Percentiles rank a stretch among this genome's conserved stretches.
Evolutionary conservation across 768 basidiomycete genomes (phyloP).

Genomic region (Tulasnella sp.): DNA sequence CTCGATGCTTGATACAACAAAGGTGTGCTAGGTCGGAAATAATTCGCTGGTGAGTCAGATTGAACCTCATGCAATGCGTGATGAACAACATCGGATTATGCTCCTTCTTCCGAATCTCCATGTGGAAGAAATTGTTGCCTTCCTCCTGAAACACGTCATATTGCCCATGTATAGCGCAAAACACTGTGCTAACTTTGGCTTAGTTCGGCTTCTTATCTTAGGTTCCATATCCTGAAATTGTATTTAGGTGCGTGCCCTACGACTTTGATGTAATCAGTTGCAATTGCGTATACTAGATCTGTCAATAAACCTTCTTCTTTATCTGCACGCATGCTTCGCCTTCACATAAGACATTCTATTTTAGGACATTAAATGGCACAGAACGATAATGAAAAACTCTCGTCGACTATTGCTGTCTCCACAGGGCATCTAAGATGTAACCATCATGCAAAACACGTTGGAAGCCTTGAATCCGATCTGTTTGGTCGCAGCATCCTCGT

Average conservation of each 20-base stretch:
- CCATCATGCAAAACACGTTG: conserved; percentile 61
- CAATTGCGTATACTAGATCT: too few relatives aligned
- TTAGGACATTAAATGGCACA: too few relatives aligned
- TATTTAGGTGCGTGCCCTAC: too few relatives aligned
- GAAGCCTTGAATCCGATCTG: conserved; percentile 69
- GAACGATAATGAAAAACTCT: too few relatives aligned
- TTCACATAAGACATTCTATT: too few relatives aligned
- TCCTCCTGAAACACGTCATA: conserved; percentile 6
- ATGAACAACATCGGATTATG: conserved; percentile 5
- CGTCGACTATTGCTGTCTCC: neutral
- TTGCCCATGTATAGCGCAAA: too few relatives aligned
- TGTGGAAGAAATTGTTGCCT: conserved; percentile 9
- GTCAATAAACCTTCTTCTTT: too few relatives aligned
- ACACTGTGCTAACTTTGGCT: too few relatives aligned
- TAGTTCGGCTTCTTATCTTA: too few relatives aligned
- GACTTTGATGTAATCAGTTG: too few relatives aligned
- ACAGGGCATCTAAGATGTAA: conserved; percentile 10
- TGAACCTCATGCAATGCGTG: neutral
- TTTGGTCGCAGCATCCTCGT: conserved; percentile 46
- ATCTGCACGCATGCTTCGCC: too few relatives aligned
- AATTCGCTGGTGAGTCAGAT: neutral
- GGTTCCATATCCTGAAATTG: too few relatives aligned
- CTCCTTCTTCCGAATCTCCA: conserved; percentile 1
- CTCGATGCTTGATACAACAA: neutral
- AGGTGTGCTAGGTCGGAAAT: neutral